A percentile compares a stretch with the other conserved stretches of the same genome.
Evolutionary conservation across 139 green algal genomes (phyloP).

Genomic region (Eudorina sp.): DNA sequence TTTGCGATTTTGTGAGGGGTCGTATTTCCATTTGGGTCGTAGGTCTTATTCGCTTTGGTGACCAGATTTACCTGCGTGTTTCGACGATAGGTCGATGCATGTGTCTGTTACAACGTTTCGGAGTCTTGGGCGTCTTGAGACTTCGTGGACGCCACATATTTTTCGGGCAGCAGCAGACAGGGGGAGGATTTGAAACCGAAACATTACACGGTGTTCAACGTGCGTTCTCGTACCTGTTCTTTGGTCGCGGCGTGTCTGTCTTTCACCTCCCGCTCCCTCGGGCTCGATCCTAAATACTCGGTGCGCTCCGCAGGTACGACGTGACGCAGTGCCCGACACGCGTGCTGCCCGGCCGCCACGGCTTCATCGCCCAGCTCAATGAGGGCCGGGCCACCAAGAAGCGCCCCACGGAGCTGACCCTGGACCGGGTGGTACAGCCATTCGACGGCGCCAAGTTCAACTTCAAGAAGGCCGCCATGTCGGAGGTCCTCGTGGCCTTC

Average conservation of each 20-base stretch:
- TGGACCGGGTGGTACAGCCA: conserved; percentile 91
- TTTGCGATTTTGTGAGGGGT: background rate
- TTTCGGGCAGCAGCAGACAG: background rate
- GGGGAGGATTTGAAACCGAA: no score
- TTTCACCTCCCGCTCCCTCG: no score
- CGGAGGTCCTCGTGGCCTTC: conserved; percentile 96
- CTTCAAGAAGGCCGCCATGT: conserved; percentile 94
- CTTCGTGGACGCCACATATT: no score
- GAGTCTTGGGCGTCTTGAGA: no score
- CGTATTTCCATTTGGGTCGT: background rate
- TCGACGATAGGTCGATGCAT: no score
- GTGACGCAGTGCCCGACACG: conserved; percentile 92
- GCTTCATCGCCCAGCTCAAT: conserved; percentile 93
- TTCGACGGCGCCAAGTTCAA: conserved; percentile 98
- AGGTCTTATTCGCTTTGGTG: background rate
- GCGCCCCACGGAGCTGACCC: conserved; percentile 95
- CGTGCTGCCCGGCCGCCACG: conserved; percentile 81
- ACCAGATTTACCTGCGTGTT: no score
- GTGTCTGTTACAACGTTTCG: no score
- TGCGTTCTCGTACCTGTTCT: background rate
- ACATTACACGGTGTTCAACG: background rate
- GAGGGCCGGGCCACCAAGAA: conserved; percentile 96
- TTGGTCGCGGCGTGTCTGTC: no score
- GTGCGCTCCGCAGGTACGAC: conserved; percentile 91
- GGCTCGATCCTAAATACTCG: no score